Evolutionary conservation across 805 yeast genomes (phyloP).

Genomic region (Nakazawaea ambrosiae): DNA sequence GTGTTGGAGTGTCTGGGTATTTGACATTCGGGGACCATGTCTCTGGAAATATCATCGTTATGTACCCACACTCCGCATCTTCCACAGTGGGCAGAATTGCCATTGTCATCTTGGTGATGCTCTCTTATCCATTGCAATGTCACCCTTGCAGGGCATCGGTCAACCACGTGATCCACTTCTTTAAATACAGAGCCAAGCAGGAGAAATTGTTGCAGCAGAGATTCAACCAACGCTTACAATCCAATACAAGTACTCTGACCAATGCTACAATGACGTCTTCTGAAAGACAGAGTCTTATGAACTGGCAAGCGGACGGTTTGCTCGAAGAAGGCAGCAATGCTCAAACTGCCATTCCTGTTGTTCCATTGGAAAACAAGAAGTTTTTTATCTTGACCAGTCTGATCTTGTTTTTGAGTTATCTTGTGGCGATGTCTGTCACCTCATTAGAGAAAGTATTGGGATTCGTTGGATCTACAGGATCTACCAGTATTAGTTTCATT

Average conservation of each 20-base stretch:
- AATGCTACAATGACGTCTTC: conserved; percentile 5
- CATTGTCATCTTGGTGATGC: conserved; percentile 70
- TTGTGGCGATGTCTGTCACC: conserved; percentile 55
- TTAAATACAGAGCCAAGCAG: conserved; percentile 21
- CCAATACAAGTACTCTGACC: conserved; percentile 9
- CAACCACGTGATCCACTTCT: conserved; percentile 59
- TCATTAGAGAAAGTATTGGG: conserved; percentile 81
- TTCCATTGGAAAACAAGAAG: conserved; percentile 16
- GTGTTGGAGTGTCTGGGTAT: conserved; percentile 80
- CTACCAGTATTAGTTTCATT: conserved; percentile 85
- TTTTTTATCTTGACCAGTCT: conserved; percentile 32
- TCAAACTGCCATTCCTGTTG: conserved; percentile 15
- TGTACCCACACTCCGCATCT: conserved; percentile 59
- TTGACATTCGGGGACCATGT: conserved; percentile 80
- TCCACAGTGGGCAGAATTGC: conserved; percentile 76
- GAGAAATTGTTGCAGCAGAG: conserved; percentile 14
- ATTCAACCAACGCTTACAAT: conserved; percentile 6
- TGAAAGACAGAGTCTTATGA: conserved; percentile 13
- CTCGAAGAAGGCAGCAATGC: conserved; percentile 14
- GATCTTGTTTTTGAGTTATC: conserved; percentile 48
- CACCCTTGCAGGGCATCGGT: conserved; percentile 86
- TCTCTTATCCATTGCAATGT: conserved; percentile 85
- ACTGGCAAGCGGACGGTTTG: conserved; percentile 15
- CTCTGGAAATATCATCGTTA: conserved; percentile 69
- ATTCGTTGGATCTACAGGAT: conserved; percentile 88